Percentiles rank a stretch among this genome's conserved stretches.
These are phyloP conservation scores for Thielaviopsis populi DNA, from an alignment of 2,329 filamentous ascomycete species.

Conservation along the genomic window DNA sequence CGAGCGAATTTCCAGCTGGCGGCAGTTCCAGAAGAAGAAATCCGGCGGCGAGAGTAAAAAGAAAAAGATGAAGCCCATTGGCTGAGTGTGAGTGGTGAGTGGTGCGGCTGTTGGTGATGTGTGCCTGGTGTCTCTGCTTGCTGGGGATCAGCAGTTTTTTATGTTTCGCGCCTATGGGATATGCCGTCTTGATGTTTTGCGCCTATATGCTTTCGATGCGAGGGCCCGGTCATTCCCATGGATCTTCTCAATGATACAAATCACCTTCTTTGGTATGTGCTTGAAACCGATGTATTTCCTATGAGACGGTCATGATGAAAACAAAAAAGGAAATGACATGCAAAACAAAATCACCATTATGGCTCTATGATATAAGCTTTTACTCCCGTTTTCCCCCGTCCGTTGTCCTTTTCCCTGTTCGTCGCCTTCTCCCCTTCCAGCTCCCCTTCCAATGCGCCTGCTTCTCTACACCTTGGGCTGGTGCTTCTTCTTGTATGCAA, in stretches of 20 bases:
- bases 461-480: conserved; percentile 24
- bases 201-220: conserved; percentile 8
- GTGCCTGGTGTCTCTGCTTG: neutral
- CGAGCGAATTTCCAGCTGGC: conserved; percentile 83
- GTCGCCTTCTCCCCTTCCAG: neutral
- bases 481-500: conserved; percentile 50
- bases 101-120: neutral
- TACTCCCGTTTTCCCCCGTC: neutral
- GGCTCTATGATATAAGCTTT: neutral
- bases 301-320: neutral
- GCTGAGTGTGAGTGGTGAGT: too few relatives aligned
- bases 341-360: neutral
- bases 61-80: conserved; percentile 55
- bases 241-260: neutral
- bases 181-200: neutral
- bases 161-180: too few relatives aligned
- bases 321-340: neutral
- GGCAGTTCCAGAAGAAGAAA: conserved; percentile 71
- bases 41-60: conserved; percentile 47
- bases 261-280: neutral
- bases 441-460: too few relatives aligned
- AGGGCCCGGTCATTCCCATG: neutral
- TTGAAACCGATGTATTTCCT: neutral
- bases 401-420: neutral
- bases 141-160: too few relatives aligned